Base-by-base conservation (phyloP, 495 filamentous ascomycete genomes). In the Hyphodiscus hymeniophilus region DNA sequence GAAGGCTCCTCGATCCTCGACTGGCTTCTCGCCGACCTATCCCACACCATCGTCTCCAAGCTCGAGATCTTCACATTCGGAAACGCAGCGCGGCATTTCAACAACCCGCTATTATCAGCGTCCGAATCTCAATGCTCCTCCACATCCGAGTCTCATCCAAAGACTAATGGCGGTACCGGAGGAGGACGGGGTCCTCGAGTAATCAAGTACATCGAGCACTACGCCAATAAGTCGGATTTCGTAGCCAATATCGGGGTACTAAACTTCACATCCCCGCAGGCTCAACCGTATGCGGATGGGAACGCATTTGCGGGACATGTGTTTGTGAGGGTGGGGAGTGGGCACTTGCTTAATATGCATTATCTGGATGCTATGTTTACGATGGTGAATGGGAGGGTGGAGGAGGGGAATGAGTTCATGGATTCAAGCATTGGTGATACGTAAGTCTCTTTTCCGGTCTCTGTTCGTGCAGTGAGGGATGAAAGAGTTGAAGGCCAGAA, bases 51-150 rank as follows among this genome's bases (percentile, higher is more conserved):
- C 2, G 66, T 89, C 13, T 62, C 68, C 3, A 80, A 84, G 45
- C 71, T 92, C 16, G 88, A 92, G 57, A 77, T 91, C 11, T 92
- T 89, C 62, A 91, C 87, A 0, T 94, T 92, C 56, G 87, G 85
- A 11, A 82, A 77, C 45, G 85, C 86, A 3, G 84, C 87, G 1
- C 87, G 88, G 52, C 87, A 90, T 61, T 94, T 90, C 61, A 89
- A 88, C 62, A 89, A 90, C 50, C 87, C 86, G 2, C 74, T 73
- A n/a, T n/a, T n/a, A n/a, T n/a, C n/a, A n/a, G n/a, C n/a, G n/a
- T n/a, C n/a, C n/a, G n/a, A n/a, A n/a, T n/a, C n/a, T n/a, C n/a
- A n/a, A n/a, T n/a, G n/a, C n/a, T n/a, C n/a, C n/a, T n/a, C n/a
- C n/a, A n/a, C n/a, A n/a, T n/a, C n/a, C n/a, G n/a, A n/a, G n/a